phyloP scores from a whole-genome alignment of 2,329 filamentous ascomycete species.

The Microascus cirrosus region DNA sequence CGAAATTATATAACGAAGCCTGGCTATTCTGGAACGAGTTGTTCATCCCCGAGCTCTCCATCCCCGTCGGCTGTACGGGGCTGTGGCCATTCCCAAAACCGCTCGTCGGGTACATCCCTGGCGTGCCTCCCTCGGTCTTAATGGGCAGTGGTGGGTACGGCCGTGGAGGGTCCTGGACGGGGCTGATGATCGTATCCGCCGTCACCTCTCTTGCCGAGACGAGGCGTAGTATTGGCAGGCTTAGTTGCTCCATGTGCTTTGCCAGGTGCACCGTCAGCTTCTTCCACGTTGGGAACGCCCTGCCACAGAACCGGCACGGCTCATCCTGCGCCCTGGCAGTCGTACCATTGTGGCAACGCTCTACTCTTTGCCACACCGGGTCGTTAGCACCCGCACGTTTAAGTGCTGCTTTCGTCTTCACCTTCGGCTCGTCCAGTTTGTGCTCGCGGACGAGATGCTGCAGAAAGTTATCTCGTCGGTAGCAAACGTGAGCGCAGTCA shows the following conservation, averaged over 20 bases:
- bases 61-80: neutral
- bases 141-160: conserved; percentile 8
- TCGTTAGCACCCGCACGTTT: conserved; percentile 48
- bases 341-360: conserved; percentile 65
- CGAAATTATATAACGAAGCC: neutral
- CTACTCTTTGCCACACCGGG: conserved; percentile 65
- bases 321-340: conserved; percentile 56
- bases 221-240: conserved; percentile 62
- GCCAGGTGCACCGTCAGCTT: conserved; percentile 88
- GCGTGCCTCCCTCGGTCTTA: neutral
- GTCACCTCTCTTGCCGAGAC: conserved; percentile 40
- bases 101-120: neutral
- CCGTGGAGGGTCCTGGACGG: conserved; percentile 45
- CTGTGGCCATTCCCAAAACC: conserved; percentile 11
- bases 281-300: conserved; percentile 75
- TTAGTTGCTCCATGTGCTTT: conserved; percentile 89
- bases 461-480: conserved; percentile 82
- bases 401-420: conserved; percentile 60
- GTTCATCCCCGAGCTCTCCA: neutral
- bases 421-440: conserved; percentile 71
- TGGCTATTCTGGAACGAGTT: neutral
- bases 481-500: conserved; percentile 75
- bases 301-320: conserved; percentile 79
- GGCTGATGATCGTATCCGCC: conserved; percentile 56
- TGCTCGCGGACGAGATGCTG: conserved; percentile 89